phyloP scores from a whole-genome alignment of 495 filamentous ascomycete species.

The Xylaria grammica region DNA sequence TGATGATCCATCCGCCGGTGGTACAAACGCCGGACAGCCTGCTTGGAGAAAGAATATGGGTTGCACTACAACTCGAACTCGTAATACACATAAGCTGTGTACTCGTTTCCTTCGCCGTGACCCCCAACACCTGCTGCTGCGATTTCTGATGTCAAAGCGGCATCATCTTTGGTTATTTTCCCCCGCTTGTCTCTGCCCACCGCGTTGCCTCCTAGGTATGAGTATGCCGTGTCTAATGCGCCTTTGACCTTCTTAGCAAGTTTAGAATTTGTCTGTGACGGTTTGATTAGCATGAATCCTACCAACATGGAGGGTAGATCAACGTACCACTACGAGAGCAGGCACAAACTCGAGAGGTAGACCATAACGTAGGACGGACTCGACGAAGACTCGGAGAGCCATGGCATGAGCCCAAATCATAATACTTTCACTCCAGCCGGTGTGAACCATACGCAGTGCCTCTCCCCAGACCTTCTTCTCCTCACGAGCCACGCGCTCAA shows the following conservation, averaged over 20 bases:
- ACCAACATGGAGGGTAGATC: background rate
- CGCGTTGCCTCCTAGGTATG: slow-evolving; percentile 92
- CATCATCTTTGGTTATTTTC: slow-evolving; percentile 84
- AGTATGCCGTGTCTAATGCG: slow-evolving; percentile 83
- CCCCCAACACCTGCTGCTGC: slow-evolving; percentile 64
- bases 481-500: slow-evolving; percentile 76
- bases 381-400: slow-evolving; percentile 91
- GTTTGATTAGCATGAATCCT: slow-evolving; percentile 1
- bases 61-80: slow-evolving; percentile 69
- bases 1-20: slow-evolving; percentile 3
- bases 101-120: slow-evolving; percentile 75
- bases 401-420: slow-evolving; percentile 95
- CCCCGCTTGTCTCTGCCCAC: slow-evolving; percentile 95
- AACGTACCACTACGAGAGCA: slow-evolving; percentile 78
- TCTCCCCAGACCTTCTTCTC: slow-evolving; percentile 90
- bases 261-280: slow-evolving; percentile 77
- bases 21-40: slow-evolving; percentile 6
- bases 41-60: slow-evolving; percentile 55
- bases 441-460: slow-evolving; percentile 82
- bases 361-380: slow-evolving; percentile 94
- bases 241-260: slow-evolving; percentile 78
- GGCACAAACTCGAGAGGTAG: slow-evolving; percentile 87
- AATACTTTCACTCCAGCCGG: slow-evolving; percentile 89
- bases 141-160: slow-evolving; percentile 75
- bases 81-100: slow-evolving; percentile 96